Percentiles rank a stretch among this genome's conserved stretches.
Conservation (phyloP, 164 flowering plant genomes). For the Kalanchoe fedtschenkoi region DNA sequence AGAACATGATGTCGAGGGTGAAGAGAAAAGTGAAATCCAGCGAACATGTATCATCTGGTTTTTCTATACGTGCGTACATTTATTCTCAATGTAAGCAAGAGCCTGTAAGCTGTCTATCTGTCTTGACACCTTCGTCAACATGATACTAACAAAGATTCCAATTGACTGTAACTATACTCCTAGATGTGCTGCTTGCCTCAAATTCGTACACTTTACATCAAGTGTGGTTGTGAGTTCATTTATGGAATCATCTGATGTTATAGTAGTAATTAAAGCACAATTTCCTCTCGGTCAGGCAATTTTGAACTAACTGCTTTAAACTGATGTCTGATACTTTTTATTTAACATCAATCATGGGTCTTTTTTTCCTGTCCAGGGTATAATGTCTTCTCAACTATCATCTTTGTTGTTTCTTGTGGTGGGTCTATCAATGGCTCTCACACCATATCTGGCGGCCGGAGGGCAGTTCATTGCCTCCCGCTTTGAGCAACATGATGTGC, state of each 20-base stretch:
- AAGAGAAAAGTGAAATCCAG: not conserved
- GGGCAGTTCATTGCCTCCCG: conserved; percentile 96
- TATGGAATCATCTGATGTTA: not conserved
- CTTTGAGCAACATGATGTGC: conserved; percentile 90
- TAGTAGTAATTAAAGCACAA: not conserved
- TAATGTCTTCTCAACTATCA: conserved; percentile 87
- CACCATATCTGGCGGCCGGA: conserved; percentile 98
- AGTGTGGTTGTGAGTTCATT: not conserved
- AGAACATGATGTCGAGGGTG: not conserved
- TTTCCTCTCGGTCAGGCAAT: not conserved
- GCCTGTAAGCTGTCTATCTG: not conserved
- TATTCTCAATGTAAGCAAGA: too few species aligned
- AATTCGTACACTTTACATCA: not conserved
- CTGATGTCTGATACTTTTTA: not conserved
- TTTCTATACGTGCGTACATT: not conserved
- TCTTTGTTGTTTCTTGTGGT: conserved; percentile 96
- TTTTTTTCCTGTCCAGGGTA: conserved; percentile 47
- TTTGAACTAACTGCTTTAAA: not conserved
- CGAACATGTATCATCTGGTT: not conserved
- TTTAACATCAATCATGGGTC: not conserved
- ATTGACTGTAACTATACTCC: not conserved
- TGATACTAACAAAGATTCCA: too few species aligned
- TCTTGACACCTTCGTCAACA: not conserved
- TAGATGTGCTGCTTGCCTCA: not conserved
- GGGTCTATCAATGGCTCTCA: conserved; percentile 98